Conservation (phyloP, 805 yeast species). For the Kuraishia floccosa region DNA sequence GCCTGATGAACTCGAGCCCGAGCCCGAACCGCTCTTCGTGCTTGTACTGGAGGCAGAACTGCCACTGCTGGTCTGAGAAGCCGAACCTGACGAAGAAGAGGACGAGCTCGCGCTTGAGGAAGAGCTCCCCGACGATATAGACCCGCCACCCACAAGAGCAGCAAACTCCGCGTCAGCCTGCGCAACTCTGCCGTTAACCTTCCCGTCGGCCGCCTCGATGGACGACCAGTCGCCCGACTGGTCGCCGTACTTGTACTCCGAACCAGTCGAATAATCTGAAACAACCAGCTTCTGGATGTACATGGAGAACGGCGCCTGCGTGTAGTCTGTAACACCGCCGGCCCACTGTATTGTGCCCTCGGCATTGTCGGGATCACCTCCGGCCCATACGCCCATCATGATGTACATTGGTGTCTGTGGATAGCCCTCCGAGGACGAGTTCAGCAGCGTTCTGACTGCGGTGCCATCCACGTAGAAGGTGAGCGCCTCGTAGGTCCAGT, state of each 20-base stretch:
- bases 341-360: constrained; percentile 76
- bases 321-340: constrained; percentile 61
- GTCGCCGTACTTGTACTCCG: constrained; percentile 42
- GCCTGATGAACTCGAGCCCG: not conserved
- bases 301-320: constrained; percentile 61
- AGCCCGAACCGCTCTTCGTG: not conserved
- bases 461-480: constrained; percentile 68
- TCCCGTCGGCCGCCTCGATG: constrained; percentile 44
- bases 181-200: constrained; percentile 45
- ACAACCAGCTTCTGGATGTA: constrained; percentile 45
- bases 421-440: constrained; percentile 52
- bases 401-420: constrained; percentile 88
- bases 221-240: constrained; percentile 49
- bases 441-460: constrained; percentile 49
- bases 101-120: not conserved
- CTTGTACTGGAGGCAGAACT: constrained; percentile 1
- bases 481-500: constrained; percentile 62
- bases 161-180: constrained; percentile 33
- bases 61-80: not conserved
- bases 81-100: not conserved
- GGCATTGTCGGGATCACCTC: constrained; percentile 59
- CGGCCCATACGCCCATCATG: constrained; percentile 69
- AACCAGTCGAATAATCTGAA: constrained; percentile 62
- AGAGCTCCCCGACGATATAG: not conserved
- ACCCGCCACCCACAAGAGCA: constrained; percentile 18